Evolutionary conservation across 306 rosid species (phyloP).

Genomic region (Begonia masoniana): DNA sequence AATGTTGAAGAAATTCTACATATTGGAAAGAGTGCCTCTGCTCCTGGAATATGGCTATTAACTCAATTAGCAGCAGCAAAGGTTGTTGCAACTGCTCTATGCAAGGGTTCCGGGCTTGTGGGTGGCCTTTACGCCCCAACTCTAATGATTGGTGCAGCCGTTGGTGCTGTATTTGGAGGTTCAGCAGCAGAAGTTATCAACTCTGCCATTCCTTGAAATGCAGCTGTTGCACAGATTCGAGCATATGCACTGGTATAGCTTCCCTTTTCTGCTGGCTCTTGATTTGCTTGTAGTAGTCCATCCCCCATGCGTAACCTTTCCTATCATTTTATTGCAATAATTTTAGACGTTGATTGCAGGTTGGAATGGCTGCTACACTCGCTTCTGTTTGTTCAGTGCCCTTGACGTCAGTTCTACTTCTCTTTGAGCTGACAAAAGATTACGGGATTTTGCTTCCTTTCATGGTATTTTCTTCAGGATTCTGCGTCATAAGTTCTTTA

Average conservation of each 20-base stretch:
- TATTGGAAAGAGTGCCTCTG: constrained; percentile 86
- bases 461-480: no score
- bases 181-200: constrained; percentile 80
- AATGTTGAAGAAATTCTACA: constrained; percentile 97
- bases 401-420: no score
- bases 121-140: constrained; percentile 99
- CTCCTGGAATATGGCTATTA: constrained; percentile 96
- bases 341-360: constrained; percentile 34
- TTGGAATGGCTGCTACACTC: constrained; percentile 99
- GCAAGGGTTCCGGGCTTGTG: constrained; percentile 97
- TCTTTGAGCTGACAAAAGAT: no score
- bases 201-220: constrained; percentile 88
- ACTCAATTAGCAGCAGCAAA: constrained; percentile 74
- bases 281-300: neutral
- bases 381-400: no score
- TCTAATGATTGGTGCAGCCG: constrained; percentile 98
- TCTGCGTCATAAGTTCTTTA: no score
- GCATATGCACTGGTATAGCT: constrained; percentile 86
- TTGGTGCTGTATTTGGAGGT: constrained; percentile 99
- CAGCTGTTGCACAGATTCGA: constrained; percentile 93
- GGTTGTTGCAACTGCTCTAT: constrained; percentile 90
- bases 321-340: neutral
- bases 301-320: no score
- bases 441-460: no score
- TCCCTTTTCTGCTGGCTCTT: neutral